These are phyloP conservation scores for Ilyonectria destructans DNA, from an alignment of 2,329 filamentous ascomycete species.

Conservation along the genomic window DNA sequence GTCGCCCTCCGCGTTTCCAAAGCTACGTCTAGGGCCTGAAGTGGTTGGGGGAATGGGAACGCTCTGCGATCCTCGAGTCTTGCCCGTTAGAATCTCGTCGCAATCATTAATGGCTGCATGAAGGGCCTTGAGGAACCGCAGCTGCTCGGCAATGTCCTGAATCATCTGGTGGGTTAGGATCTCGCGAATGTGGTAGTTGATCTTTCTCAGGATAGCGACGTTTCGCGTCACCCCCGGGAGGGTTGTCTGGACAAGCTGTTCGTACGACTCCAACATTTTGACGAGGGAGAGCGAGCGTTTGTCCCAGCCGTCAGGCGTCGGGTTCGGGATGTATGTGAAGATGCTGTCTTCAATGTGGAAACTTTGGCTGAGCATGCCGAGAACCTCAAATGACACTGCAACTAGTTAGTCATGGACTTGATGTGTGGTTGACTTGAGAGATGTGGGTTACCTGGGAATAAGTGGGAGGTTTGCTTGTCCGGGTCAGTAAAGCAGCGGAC, in stretches of 20 bases:
- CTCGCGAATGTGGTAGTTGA: conserved; percentile 47
- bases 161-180: conserved; percentile 47
- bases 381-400: conserved; percentile 70
- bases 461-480: conserved; percentile 60
- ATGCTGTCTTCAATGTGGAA: conserved; percentile 66
- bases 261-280: conserved; percentile 60
- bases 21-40: conserved; percentile 10
- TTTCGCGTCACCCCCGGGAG: conserved; percentile 42
- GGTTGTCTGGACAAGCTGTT: conserved; percentile 47
- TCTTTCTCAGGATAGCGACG: conserved; percentile 40
- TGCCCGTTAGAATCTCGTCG: conserved; percentile 61
- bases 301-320: conserved; percentile 70
- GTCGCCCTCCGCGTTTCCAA: conserved; percentile 34
- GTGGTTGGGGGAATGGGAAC: background rate
- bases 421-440: background rate
- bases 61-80: conserved; percentile 23
- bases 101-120: conserved; percentile 60
- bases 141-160: conserved; percentile 43
- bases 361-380: conserved; percentile 70
- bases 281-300: conserved; percentile 63
- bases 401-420: conserved; percentile 29
- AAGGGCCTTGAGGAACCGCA: conserved; percentile 58
- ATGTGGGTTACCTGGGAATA: conserved; percentile 65
- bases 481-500: conserved; percentile 61
- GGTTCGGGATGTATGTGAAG: conserved; percentile 72